Evolutionary conservation across 345 rosid genomes (phyloP), one percentile per base, ranked within the genome.

Genomic region (Citrus hindsii): DNA sequence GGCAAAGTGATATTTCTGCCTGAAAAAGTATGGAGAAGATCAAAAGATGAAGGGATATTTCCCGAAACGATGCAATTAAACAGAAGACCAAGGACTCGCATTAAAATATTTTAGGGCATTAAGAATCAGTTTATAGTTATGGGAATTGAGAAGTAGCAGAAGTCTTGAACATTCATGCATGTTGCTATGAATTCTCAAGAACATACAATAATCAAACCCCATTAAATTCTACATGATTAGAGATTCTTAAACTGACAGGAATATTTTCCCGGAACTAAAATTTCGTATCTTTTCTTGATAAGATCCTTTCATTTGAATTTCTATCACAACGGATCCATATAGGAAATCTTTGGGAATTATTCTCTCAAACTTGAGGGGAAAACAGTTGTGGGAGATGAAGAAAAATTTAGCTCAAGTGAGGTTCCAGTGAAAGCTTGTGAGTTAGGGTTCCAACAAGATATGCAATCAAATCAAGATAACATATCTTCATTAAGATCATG

Each of bases 1-100:
- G 93, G 76, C 99, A 95, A 51, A 95, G 89, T 0, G 99, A 95
- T 82, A 91, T 95, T 84, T 95, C 99, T 22, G 89, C 89, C 98
- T 93, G 84, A 32, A 60, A 21, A 67, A 9, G 19, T 16, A 53
- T 1, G 58, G 22, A 53, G 42, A 70, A 21, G 3, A 27, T 53
- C 56, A 14, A 1, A 28, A 9, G 14, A 37, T n/a, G 16, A 63
- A 3, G 12, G 71, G 27, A 58, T 46, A 13, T 46, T 46, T 46
- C 51, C 14, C 2, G 0, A 72, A 30, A 58, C 1, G 21, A 56
- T 32, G 19, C 37, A 60, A 32, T 65, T 68, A 28, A 4, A 40
- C 13, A 30, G 75, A 71, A 65, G 51, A 79, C 30, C 22, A 55
- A 10, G 35, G 65, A 56, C 40, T 38, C 1, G 51, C 51, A 46